Evolutionary conservation across 306 rosid genomes (phyloP).

Genomic region (Lablab purpureus): DNA sequence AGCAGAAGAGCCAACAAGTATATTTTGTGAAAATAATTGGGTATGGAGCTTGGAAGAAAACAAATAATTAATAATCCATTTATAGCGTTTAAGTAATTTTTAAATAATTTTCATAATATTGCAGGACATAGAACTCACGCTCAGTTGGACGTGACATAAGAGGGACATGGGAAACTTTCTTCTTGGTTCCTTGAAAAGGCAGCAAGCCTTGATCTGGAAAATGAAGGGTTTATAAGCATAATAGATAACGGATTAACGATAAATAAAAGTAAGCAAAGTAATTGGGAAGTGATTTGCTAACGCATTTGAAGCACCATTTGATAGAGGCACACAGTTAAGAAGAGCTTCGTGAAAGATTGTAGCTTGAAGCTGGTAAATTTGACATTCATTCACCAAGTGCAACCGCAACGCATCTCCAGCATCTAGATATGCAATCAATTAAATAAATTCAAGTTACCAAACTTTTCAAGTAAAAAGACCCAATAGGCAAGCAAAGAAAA

Average conservation of each 20-base stretch:
- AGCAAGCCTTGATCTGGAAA: conserved; percentile 60
- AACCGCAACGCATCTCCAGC: conserved; percentile 64
- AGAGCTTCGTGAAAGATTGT: conserved; percentile 86
- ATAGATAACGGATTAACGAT: neutral
- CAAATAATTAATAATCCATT: conserved; percentile 26
- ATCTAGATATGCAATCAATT: conserved; percentile 55
- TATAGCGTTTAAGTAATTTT: conserved; percentile 31
- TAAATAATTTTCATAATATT: conserved; percentile 31
- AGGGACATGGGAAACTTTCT: conserved; percentile 69
- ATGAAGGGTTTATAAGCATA: conserved; percentile 43
- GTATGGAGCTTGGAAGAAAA: conserved; percentile 1
- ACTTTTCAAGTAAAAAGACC: neutral
- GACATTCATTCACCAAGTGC: conserved; percentile 74
- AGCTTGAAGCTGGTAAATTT: conserved; percentile 75
- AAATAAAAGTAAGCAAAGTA: conserved; percentile 25
- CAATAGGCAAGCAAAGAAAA: conserved; percentile 15
- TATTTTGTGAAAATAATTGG: neutral
- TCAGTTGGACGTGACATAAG: conserved; percentile 89
- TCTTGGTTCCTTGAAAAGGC: conserved; percentile 56
- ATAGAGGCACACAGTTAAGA: conserved; percentile 58
- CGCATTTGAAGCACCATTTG: conserved; percentile 58
- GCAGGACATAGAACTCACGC: conserved; percentile 64
- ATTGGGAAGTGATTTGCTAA: conserved; percentile 17
- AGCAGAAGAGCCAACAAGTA: conserved; percentile 16
- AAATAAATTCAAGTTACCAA: conserved; percentile 33